These are phyloP conservation scores for Stereocaulon alpinum DNA, from an alignment of 495 filamentous ascomycete species.

Conservation along the genomic window DNA sequence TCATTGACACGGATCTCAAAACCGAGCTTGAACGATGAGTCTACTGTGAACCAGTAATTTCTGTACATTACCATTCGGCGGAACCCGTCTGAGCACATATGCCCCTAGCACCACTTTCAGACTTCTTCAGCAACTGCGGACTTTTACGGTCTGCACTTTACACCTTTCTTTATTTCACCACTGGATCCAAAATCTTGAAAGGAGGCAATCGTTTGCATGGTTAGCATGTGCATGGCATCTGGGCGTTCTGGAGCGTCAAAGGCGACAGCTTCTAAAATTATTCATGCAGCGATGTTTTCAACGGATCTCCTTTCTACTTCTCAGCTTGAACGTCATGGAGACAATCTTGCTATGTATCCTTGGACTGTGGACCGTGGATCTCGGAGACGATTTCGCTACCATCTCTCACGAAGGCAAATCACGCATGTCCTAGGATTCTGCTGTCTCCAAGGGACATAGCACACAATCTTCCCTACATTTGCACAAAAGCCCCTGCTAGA, in stretches of 20 bases:
- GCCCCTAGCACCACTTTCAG: background rate
- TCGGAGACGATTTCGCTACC: background rate
- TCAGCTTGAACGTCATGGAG: background rate
- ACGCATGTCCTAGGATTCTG: background rate
- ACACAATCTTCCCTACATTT: background rate
- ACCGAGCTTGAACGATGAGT: conserved; percentile 21
- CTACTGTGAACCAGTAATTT: background rate
- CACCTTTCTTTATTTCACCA: background rate
- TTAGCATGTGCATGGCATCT: conserved; percentile 11
- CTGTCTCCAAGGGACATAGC: background rate
- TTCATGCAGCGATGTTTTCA: conserved; percentile 11
- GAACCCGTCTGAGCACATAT: background rate
- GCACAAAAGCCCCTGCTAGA: background rate
- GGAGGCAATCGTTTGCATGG: conserved; percentile 2
- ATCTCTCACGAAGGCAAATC: background rate
- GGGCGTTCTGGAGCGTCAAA: conserved; percentile 12
- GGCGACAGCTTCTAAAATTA: background rate
- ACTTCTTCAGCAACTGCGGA: background rate
- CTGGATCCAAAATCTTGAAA: background rate
- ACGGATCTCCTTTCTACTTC: conserved; percentile 9
- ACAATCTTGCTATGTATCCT: conserved; percentile 6
- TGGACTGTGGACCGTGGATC: conserved; percentile 2
- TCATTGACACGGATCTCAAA: conserved; percentile 22
- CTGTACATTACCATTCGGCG: conserved; percentile 1
- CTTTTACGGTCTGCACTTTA: background rate